These are phyloP conservation scores for Mycotypha africana DNA, from an alignment of 371 early-diverging fungal species.

Conservation along the genomic window DNA sequence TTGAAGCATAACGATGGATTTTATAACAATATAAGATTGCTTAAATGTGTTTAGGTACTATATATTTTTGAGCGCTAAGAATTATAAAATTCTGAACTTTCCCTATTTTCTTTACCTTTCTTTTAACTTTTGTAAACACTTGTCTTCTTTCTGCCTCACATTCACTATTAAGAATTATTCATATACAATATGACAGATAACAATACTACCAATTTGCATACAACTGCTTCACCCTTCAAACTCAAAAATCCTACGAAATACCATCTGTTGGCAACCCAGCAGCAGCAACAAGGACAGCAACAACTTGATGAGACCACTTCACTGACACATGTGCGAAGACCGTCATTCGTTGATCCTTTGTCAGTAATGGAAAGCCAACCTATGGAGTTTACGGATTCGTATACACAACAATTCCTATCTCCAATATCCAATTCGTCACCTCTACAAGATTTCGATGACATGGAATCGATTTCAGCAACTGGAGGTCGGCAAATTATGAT, in stretches of 20 bases:
- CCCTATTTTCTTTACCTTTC: too few relatives aligned
- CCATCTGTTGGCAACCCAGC: constrained; percentile 14
- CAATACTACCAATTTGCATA: not conserved
- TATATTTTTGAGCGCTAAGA: not conserved
- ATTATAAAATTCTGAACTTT: too few relatives aligned
- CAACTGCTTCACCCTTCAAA: constrained; percentile 13
- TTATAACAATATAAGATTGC: too few relatives aligned
- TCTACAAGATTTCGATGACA: constrained; percentile 25
- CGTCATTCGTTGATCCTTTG: constrained; percentile 1
- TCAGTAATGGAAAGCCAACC: constrained; percentile 3
- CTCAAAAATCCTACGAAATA: constrained; percentile 24
- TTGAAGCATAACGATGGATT: too few relatives aligned
- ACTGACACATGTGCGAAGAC: not conserved
- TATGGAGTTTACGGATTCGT: constrained; percentile 8
- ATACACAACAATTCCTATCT: constrained; percentile 11
- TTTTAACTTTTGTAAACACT: not conserved
- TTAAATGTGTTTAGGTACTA: not conserved
- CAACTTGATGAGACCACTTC: too few relatives aligned
- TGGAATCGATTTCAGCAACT: constrained; percentile 7
- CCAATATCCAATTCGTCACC: constrained; percentile 14
- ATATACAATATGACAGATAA: constrained; percentile 4
- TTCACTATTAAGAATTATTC: not conserved
- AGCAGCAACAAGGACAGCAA: constrained; percentile 6
- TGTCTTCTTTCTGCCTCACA: not conserved
- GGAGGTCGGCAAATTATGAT: constrained; percentile 8